These are phyloP conservation scores for Scleromitrula shiraiana DNA, from an alignment of 2,329 filamentous ascomycete species.

Conservation along the genomic window DNA sequence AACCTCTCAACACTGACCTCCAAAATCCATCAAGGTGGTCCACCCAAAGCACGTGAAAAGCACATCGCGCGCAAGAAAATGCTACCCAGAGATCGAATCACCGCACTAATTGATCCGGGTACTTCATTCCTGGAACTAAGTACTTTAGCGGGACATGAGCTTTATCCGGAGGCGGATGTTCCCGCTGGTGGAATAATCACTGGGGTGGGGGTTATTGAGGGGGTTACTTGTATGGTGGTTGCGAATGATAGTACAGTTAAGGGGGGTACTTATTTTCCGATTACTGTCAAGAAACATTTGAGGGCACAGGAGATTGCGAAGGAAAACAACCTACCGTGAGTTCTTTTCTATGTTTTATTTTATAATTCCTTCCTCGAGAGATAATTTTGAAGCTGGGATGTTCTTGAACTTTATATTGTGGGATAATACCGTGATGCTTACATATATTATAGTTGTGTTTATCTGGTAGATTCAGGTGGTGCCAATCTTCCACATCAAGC, in stretches of 20 bases:
- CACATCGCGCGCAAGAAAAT: constrained; percentile 86
- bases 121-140: constrained; percentile 91
- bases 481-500: constrained; percentile 93
- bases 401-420: too few species aligned
- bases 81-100: constrained; percentile 83
- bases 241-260: constrained; percentile 97
- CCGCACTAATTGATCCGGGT: constrained; percentile 79
- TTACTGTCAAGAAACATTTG: constrained; percentile 96
- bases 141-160: constrained; percentile 75
- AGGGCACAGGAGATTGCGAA: constrained; percentile 84
- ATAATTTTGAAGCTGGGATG: too few species aligned
- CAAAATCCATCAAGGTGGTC: constrained; percentile 66
- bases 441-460: constrained; percentile 75
- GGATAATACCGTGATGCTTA: too few species aligned
- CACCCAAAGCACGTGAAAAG: constrained; percentile 77
- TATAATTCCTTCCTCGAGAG: too few species aligned
- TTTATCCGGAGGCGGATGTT: constrained; percentile 82
- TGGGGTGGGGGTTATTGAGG: constrained; percentile 81
- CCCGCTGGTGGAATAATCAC: constrained; percentile 89
- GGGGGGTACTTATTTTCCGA: constrained; percentile 92
- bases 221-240: constrained; percentile 85
- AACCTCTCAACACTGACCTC: constrained; percentile 63
- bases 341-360: constrained; percentile 10
- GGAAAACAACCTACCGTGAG: constrained; percentile 69
- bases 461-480: constrained; percentile 91